Percentiles rank a stretch among this genome's conserved stretches.
phyloP scores from a whole-genome alignment of 345 rosid species.

The Adansonia digitata region DNA sequence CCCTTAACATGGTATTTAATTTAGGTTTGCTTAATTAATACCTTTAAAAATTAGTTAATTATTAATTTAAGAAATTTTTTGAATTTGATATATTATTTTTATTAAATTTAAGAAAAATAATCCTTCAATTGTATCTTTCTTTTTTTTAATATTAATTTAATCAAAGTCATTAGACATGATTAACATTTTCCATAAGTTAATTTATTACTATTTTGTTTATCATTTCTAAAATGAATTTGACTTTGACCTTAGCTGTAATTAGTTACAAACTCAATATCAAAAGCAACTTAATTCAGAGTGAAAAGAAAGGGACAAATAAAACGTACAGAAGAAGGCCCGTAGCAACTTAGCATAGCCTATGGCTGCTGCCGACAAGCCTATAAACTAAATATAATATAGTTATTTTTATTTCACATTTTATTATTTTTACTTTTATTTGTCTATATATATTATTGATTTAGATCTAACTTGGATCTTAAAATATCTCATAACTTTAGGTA shows the following conservation, averaged over 20 bases:
- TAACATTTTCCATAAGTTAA: too few relatives aligned
- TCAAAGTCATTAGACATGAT: too few relatives aligned
- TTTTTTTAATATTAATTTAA: too few relatives aligned
- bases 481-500: background rate
- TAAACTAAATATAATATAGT: background rate
- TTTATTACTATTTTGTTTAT: background rate
- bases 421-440: background rate
- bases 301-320: background rate
- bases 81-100: too few relatives aligned
- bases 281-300: background rate
- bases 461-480: background rate
- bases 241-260: background rate
- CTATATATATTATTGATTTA: background rate
- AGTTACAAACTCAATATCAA: background rate
- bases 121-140: too few relatives aligned
- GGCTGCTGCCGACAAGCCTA: conserved; percentile 3
- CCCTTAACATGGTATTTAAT: background rate
- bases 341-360: background rate
- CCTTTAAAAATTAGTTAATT: too few relatives aligned
- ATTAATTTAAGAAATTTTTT: too few relatives aligned
- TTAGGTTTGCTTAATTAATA: too few relatives aligned
- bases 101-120: too few relatives aligned
- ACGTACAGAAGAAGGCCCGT: background rate
- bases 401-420: background rate
- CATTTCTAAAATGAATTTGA: background rate